Evolutionary conservation across 306 rosid genomes (phyloP), one percentile per base, ranked within the genome.

Genomic region (Citrullus amarus): DNA sequence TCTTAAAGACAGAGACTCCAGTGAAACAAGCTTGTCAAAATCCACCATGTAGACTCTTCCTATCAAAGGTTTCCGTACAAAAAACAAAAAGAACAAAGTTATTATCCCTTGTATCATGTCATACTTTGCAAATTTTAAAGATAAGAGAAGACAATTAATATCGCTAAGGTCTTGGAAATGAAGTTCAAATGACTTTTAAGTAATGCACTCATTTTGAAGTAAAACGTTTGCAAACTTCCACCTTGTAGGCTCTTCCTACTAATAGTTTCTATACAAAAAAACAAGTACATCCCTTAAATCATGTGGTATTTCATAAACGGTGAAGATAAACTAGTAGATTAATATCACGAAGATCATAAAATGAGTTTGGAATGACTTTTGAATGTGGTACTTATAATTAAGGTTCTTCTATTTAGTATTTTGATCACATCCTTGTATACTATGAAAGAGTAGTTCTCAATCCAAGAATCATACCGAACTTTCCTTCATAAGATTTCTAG

Each of bases 21-120:
- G 86, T 41, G 93, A 91, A 71, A 82, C 48, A 51, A 91, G 97
- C 65, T 86, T 86, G 39, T 90, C 98, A 16, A 92, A 92, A 82
- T 92, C 98, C 82, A 96, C 90, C 93, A 86, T 88, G 90, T 91
- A 86, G 17, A 96, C 97, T 87, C 91, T 90, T 77, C 98, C 99
- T 96, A 79, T 44, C 84, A 83, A 30, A 39, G 74, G 85, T 57
- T 76, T 62, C 67, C 67, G 20, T 32, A 79, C 9, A 75, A 77
- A 81, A 13, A 34, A 38, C 63, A 78, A 77, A 80, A 12, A 32
- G 30, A 68, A 48, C 12, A 53, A 36, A 66, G 36, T 41, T 70
- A 11, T 70, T n/a, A 39, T 51, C 32, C 44, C 75, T 12, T 13
- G 6, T 62, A 62, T 62, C 43, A 62, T 32, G 68, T 7, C 32